Percentiles rank a stretch among this genome's conserved stretches.
phyloP scores from a whole-genome alignment of 2,329 filamentous ascomycete genomes.

The Mycogone perniciosa region DNA sequence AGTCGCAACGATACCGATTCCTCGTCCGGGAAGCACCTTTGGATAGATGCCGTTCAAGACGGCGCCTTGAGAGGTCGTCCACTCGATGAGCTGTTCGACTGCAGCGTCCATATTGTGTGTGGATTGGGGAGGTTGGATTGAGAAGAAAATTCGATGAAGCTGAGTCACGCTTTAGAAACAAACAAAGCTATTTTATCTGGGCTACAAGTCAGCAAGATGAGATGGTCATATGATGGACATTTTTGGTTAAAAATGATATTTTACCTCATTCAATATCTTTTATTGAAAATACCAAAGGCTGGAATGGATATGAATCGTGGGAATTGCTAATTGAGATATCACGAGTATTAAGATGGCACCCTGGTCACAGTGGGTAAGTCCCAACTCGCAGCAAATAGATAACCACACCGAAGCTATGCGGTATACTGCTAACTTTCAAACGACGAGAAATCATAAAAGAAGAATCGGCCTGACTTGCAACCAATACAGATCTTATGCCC shows the following conservation, averaged over 20 bases:
- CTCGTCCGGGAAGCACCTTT: constrained; percentile 61
- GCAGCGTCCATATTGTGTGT: constrained; percentile 14
- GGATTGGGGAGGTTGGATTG: neutral
- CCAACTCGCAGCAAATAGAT: no score
- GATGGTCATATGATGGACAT: no score
- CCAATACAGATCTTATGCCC: neutral
- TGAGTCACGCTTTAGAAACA: neutral
- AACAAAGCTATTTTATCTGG: neutral
- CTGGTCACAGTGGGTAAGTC: no score
- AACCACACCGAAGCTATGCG: no score
- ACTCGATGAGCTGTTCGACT: constrained; percentile 53
- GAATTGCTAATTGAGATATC: no score
- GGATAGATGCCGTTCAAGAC: constrained; percentile 61
- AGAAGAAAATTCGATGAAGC: neutral
- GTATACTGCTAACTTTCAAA: neutral
- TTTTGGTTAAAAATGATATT: no score
- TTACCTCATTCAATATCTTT: no score
- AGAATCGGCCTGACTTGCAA: neutral
- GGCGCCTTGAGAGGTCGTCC: constrained; percentile 61
- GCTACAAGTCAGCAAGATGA: no score
- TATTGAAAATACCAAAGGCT: no score
- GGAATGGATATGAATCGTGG: no score
- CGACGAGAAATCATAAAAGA: neutral
- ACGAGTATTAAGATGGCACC: no score
- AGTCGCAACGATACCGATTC: constrained; percentile 71